Conservation (phyloP, 805 yeast genomes). For the Starmerella davenportii region DNA sequence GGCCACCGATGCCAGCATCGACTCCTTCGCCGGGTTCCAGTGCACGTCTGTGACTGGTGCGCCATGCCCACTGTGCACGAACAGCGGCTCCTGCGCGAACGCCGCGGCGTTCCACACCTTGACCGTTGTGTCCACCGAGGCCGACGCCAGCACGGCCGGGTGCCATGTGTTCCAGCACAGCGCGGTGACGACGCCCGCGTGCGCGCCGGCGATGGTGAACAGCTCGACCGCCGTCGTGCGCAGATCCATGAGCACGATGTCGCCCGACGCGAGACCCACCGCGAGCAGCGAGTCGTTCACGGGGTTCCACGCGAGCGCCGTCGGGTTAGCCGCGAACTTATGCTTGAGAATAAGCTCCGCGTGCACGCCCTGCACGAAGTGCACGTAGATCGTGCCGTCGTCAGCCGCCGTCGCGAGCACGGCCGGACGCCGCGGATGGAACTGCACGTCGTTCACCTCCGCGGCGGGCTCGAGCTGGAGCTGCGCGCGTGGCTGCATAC, state of each 20-base stretch:
- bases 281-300: constrained; percentile 40
- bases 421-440: constrained; percentile 45
- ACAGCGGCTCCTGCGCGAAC: constrained; percentile 22
- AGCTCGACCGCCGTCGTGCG: constrained; percentile 25
- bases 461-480: constrained; percentile 20
- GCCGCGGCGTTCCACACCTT: constrained; percentile 17
- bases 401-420: constrained; percentile 56
- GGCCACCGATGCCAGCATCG: constrained; percentile 58
- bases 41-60: constrained; percentile 67
- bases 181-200: constrained; percentile 41
- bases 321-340: constrained; percentile 25
- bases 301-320: constrained; percentile 43
- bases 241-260: constrained; percentile 45
- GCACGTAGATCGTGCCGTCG: constrained; percentile 19
- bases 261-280: constrained; percentile 47
- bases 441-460: constrained; percentile 57
- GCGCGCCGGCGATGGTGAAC: constrained; percentile 22
- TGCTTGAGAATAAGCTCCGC: neutral
- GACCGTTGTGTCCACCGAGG: constrained; percentile 43
- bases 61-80: constrained; percentile 74
- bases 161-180: constrained; percentile 54
- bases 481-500: constrained; percentile 1
- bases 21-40: constrained; percentile 61
- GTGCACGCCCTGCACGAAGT: constrained; percentile 2
- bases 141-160: constrained; percentile 40